Conservation (phyloP, 495 filamentous ascomycete species). For the Trypethelium eluteriae region DNA sequence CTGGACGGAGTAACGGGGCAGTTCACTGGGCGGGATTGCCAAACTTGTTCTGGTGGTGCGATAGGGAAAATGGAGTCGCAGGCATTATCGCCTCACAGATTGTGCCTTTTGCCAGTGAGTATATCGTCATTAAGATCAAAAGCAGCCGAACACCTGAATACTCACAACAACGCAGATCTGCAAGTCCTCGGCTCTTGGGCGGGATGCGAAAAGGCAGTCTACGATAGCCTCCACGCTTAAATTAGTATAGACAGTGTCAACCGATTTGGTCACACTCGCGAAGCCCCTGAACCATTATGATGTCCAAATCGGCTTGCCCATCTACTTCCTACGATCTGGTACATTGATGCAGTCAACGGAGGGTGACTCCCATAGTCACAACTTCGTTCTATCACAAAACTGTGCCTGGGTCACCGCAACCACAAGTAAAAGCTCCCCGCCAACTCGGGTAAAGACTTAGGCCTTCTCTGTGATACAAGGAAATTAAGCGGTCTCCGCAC, state of each 20-base stretch:
- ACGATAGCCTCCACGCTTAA: constrained; percentile 4
- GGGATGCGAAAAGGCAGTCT: constrained; percentile 14
- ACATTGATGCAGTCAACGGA: too few species aligned
- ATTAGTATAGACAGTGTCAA: not conserved
- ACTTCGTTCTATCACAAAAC: too few species aligned
- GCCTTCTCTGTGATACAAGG: too few species aligned
- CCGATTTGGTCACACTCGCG: not conserved
- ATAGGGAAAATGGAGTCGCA: constrained; percentile 51
- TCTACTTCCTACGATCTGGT: too few species aligned
- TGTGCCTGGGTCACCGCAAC: too few species aligned
- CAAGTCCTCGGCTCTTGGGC: constrained; percentile 13
- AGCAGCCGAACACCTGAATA: too few species aligned
- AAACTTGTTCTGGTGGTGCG: constrained; percentile 57
- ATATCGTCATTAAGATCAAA: not conserved
- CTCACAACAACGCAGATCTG: not conserved
- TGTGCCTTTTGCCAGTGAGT: constrained; percentile 43
- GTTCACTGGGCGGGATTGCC: constrained; percentile 53
- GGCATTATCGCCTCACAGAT: constrained; percentile 53
- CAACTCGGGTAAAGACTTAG: too few species aligned
- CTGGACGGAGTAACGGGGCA: constrained; percentile 44
- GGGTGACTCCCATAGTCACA: too few species aligned
- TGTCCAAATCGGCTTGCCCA: not conserved
- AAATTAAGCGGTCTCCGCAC: not conserved
- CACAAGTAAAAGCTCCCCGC: too few species aligned
- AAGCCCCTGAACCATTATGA: not conserved